Conservation (phyloP, 108 stramenopile genomes). For the Cylindrotheca closterium region DNA sequence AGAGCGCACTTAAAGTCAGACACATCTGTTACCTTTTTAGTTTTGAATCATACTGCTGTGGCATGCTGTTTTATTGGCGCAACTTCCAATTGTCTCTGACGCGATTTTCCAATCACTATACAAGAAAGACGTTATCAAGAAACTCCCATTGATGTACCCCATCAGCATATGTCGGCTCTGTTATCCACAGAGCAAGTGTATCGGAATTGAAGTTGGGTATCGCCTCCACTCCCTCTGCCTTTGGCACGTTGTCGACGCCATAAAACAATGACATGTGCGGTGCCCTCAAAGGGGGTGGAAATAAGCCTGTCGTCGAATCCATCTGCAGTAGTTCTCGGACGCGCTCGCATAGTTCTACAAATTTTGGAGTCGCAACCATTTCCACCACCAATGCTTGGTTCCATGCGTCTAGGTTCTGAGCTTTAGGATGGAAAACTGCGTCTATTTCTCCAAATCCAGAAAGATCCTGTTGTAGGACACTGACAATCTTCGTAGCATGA, state of each 20-base stretch:
- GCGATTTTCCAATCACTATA: too few relatives aligned
- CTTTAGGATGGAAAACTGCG: background rate
- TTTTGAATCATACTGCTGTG: too few relatives aligned
- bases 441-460: constrained; percentile 20
- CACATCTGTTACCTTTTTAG: too few relatives aligned
- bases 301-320: constrained; percentile 6
- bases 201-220: constrained; percentile 19
- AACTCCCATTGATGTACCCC: constrained; percentile 32
- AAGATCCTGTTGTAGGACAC: constrained; percentile 6
- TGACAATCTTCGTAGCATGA: background rate
- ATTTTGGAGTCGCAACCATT: constrained; percentile 2
- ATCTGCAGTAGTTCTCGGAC: constrained; percentile 10
- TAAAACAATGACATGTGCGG: constrained; percentile 39
- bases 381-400: constrained; percentile 30
- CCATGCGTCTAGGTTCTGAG: constrained; percentile 12
- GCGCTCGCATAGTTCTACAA: constrained; percentile 16
- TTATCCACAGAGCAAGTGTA: constrained; percentile 21
- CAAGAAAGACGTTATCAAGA: constrained; percentile 10
- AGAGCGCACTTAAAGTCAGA: too few relatives aligned
- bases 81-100: too few relatives aligned
- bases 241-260: constrained; percentile 17
- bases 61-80: too few relatives aligned
- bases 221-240: background rate
- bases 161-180: constrained; percentile 27
- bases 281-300: constrained; percentile 14